Evolutionary conservation across 495 filamentous ascomycete genomes (phyloP), one percentile per base, ranked within the genome.

Genomic region (Thermochaetoides thermophila): DNA sequence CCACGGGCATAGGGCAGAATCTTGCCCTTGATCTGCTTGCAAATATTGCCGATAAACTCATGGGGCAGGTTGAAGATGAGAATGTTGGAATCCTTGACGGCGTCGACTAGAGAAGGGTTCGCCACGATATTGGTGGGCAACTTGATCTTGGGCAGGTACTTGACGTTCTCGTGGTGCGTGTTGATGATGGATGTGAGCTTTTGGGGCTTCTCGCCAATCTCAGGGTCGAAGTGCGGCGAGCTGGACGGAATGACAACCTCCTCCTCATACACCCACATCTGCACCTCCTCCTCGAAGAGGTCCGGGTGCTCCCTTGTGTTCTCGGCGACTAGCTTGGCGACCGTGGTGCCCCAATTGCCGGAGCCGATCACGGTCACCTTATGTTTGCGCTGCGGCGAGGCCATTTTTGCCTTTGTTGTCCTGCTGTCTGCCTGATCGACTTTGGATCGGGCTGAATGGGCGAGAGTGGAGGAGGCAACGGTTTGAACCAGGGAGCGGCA

Each of bases 221-320:
- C 26, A 9, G 46, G 42, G 34, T 76, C 56, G 55, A 76, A 74
- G 59, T 78, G 61, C 25, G 60, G 61, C 7, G 73, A 78, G 28
- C 58, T 57, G 47, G 74, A 63, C n/a, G 80, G 58, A 32, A 91
- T 61, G 31, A 72, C 71, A 25, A 86, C 74, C 29, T 85, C 74
- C 59, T 94, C 85, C 60, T 94, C 82, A 41, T 73, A 89, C 48
- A 93, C 87, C 83, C 83, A 96, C 87, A 99, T 96, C 58, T 87
- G 81, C 24, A 99, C 85, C 34, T 84, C 71, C 44, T 74, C 59
- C 41, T 95, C 77, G 52, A 96, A 99, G 28, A 92, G 42, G 18
- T 81, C 71, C 0, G 74, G 63, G 56, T 95, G 68, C 42, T 64
- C 73, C 35, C 65, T 65, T 15, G 84, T 77, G 59, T 92, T 96